Conservation (phyloP, 306 rosid species). For the Ammopiptanthus mongolicus region DNA sequence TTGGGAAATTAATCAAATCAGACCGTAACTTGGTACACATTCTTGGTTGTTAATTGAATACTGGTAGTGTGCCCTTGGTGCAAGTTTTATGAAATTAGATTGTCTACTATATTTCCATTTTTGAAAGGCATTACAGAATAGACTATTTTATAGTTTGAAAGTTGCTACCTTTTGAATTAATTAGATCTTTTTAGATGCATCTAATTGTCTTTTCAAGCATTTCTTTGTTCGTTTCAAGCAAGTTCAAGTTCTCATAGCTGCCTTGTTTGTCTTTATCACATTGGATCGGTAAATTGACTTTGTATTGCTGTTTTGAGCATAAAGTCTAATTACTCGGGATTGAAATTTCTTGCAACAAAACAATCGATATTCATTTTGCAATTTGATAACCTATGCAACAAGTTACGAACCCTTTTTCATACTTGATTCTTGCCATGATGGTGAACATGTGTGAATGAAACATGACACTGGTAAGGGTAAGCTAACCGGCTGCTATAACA, state of each 20-base stretch:
- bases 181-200: not conserved
- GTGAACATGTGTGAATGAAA: not conserved
- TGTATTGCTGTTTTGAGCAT: not conserved
- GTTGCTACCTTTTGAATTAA: not conserved
- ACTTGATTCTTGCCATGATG: not conserved
- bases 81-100: not conserved
- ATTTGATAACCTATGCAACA: not conserved
- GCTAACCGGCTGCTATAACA: not conserved
- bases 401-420: not conserved
- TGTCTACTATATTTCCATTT: not conserved
- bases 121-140: not conserved
- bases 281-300: not conserved
- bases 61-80: not conserved
- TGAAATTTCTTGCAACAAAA: not conserved
- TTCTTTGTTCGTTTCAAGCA: not conserved
- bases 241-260: not conserved
- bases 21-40: not conserved
- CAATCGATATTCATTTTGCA: not conserved
- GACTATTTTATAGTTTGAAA: not conserved
- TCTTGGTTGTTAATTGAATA: not conserved
- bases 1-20: not conserved
- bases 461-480: not conserved
- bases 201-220: not conserved
- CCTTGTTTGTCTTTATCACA: not conserved
- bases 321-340: not conserved